These are phyloP conservation scores for Alternaria ventricosa DNA, from an alignment of 2,329 filamentous ascomycete species.

Conservation along the genomic window DNA sequence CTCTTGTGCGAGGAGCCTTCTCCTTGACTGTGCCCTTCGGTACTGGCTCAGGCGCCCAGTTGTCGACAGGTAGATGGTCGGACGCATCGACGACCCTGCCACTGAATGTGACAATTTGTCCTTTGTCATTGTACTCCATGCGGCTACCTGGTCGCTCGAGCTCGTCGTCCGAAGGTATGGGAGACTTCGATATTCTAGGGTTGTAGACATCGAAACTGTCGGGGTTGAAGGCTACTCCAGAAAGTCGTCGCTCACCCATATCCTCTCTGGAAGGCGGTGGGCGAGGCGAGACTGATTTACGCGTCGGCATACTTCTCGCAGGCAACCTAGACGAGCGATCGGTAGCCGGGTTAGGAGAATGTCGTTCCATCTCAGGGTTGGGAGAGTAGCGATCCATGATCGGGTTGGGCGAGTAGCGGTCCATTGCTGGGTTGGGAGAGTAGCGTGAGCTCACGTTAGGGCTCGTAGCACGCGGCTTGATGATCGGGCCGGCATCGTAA, in stretches of 20 bases:
- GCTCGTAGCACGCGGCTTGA: slow-evolving; percentile 54
- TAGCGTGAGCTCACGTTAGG: slow-evolving; percentile 46
- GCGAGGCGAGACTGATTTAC: slow-evolving; percentile 78
- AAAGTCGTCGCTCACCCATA: slow-evolving; percentile 57
- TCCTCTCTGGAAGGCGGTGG: slow-evolving; percentile 58
- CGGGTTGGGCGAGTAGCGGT: neutral
- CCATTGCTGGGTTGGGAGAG: slow-evolving; percentile 18
- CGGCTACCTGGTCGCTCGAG: slow-evolving; percentile 36
- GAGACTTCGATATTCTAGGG: slow-evolving; percentile 55
- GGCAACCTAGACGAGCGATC: slow-evolving; percentile 50
- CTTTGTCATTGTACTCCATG: slow-evolving; percentile 60
- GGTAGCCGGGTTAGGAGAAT: slow-evolving; percentile 35
- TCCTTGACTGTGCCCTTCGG: slow-evolving; percentile 59
- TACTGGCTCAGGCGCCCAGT: slow-evolving; percentile 79
- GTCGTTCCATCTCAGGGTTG: slow-evolving; percentile 2
- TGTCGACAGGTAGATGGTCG: slow-evolving; percentile 78
- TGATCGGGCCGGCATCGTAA: slow-evolving; percentile 50
- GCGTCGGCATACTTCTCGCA: slow-evolving; percentile 57
- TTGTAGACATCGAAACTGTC: slow-evolving; percentile 79
- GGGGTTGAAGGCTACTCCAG: slow-evolving; percentile 73
- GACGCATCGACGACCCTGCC: slow-evolving; percentile 80
- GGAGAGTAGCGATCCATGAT: slow-evolving; percentile 24
- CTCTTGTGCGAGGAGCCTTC: slow-evolving; percentile 51
- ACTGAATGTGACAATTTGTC: slow-evolving; percentile 77
- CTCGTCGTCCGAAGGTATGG: slow-evolving; percentile 33